These are phyloP conservation scores for Fusarium azukiicola DNA, from an alignment of 2,329 filamentous ascomycete species.

Conservation along the genomic window DNA sequence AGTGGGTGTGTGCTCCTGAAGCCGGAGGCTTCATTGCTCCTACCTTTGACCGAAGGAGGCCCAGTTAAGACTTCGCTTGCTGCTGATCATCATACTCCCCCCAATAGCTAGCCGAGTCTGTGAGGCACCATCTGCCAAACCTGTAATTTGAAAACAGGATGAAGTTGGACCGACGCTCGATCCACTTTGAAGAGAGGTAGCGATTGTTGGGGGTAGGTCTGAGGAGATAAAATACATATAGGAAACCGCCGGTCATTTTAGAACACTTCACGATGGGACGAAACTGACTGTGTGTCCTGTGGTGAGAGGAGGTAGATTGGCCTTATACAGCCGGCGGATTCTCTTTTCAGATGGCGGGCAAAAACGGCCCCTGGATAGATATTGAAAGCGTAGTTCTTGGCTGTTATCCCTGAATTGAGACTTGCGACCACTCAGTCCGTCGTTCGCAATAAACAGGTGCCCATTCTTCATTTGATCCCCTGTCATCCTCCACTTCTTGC, in stretches of 20 bases:
- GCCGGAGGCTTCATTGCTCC: background rate
- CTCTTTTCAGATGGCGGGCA: background rate
- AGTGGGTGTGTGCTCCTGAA: background rate
- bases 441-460: background rate
- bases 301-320: background rate
- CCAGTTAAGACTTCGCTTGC: background rate
- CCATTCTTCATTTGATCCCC: no score
- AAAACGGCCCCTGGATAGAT: background rate
- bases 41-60: conserved; percentile 1
- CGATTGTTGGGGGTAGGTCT: conserved; percentile 1
- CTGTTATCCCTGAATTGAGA: background rate
- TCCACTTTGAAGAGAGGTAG: background rate
- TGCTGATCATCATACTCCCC: background rate
- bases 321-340: background rate
- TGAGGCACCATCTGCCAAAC: background rate
- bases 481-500: background rate
- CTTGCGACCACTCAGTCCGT: background rate
- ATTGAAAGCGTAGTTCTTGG: background rate
- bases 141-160: background rate
- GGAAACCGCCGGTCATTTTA: background rate
- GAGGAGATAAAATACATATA: background rate
- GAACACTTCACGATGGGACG: background rate
- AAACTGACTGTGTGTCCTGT: background rate
- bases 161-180: background rate
- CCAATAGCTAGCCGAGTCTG: background rate